A percentile compares a stretch with the other conserved stretches of the same genome.
Conservation (phyloP, 2,329 filamentous ascomycete genomes). For the Calonectria pteridis region DNA sequence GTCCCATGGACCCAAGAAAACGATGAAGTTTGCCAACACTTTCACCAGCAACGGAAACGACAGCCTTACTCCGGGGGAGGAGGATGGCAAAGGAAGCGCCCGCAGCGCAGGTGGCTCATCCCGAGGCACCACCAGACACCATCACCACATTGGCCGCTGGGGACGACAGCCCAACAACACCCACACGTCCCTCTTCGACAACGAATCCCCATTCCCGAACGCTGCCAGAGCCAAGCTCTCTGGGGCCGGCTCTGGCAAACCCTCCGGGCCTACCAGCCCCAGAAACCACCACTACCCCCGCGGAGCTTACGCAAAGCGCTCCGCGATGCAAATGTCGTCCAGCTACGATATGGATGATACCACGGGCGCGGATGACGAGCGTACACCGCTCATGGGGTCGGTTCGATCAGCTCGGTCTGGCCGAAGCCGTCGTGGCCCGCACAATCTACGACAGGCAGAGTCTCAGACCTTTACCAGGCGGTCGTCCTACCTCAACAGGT, state of each 20-base stretch:
- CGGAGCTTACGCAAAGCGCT: slow-evolving; percentile 57
- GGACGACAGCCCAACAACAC: slow-evolving; percentile 76
- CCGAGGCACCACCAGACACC: slow-evolving; percentile 78
- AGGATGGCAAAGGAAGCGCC: slow-evolving; percentile 73
- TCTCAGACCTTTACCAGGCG: slow-evolving; percentile 75
- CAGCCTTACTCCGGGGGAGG: slow-evolving; percentile 68
- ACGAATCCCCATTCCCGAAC: slow-evolving; percentile 82
- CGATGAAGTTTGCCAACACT: slow-evolving; percentile 94
- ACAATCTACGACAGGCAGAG: slow-evolving; percentile 78
- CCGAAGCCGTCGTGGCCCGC: slow-evolving; percentile 66
- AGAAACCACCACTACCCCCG: slow-evolving; percentile 61
- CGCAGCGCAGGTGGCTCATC: slow-evolving; percentile 72
- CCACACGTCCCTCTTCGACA: slow-evolving; percentile 80
- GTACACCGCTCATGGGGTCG: slow-evolving; percentile 79
- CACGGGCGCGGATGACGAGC: slow-evolving; percentile 85
- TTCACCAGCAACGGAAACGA: slow-evolving; percentile 73
- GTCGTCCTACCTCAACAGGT: slow-evolving; percentile 75
- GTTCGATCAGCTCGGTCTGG: slow-evolving; percentile 71
- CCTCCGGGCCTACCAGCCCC: slow-evolving; percentile 79
- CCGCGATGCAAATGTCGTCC: slow-evolving; percentile 70
- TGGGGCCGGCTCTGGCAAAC: slow-evolving; percentile 67
- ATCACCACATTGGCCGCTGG: slow-evolving; percentile 81
- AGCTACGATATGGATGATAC: slow-evolving; percentile 86
- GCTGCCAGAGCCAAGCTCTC: slow-evolving; percentile 73
- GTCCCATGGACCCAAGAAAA: slow-evolving; percentile 74